Evolutionary conservation across 192 early-diverging fungal species (phyloP), one percentile per base, ranked within the genome.

Genomic region (Kappamyces sp.): DNA sequence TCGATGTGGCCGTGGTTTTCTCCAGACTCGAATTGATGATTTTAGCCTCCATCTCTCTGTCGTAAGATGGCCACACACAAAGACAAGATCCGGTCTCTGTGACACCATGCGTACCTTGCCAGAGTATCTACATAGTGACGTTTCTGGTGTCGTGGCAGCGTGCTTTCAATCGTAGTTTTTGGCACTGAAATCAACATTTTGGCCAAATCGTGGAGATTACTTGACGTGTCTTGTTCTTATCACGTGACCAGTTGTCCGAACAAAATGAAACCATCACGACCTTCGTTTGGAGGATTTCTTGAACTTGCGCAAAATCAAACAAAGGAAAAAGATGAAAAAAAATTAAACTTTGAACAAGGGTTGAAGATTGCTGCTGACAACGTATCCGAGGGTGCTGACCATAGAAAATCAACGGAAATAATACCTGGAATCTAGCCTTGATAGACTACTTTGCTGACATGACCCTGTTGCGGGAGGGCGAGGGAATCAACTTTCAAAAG

Each of bases 361-460:
- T 87, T 98, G 78, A 94, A 96, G 71, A 89, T 98, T 73, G 92
- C 89, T 6, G 93, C 93, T 0, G 93, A 98, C 68, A 96, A 92
- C 58, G 88, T 92, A 53, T 36, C 57, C 40, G 1, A 31, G 36
- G 15, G 23, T 37, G 31, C 49, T 61, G 2, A 51, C 3, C n/a
- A 9, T 54, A 93, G 88, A 96, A 96, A 86, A 94, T 98, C 66
- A 98, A 91, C 65, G 83, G 83, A 1, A 77, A 79, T 65, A 98
- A 98, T 72, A 91, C 86, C 40, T 98, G 93, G 93, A 91, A 94
- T 62, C 84, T 98, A 65, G 92, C 90, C 8, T 74, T 98, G n/a
- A 97, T 98, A 63, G 93, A 98, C 72, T 97, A 93, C 66, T 98
- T 98, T 65, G 84, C 90, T 66, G 92, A 98, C 68, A 88, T 98